phyloP scores from a whole-genome alignment of 2,329 filamentous ascomycete species.

The Mycosphaerella sp. region DNA sequence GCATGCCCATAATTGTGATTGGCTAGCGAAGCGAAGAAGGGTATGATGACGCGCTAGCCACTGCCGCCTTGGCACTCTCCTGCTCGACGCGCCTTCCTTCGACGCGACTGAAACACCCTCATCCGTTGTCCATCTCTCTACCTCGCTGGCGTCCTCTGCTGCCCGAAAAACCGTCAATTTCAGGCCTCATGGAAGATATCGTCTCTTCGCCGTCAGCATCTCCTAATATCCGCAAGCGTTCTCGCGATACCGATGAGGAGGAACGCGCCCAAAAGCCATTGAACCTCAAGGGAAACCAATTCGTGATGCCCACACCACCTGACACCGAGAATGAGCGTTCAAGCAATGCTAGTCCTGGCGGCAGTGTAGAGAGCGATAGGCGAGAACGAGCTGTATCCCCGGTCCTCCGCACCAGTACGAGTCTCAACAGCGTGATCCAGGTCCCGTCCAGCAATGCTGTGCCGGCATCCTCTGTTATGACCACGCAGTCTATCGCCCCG shows the following conservation, averaged over 20 bases:
- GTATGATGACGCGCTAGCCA: constrained; percentile 1
- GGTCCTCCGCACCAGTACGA: constrained; percentile 29
- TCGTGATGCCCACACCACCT: constrained; percentile 32
- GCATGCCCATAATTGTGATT: too few species aligned
- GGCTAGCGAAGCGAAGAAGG: too few species aligned
- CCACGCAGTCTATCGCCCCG: constrained; percentile 4
- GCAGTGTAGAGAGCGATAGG: constrained; percentile 10
- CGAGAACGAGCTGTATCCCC: constrained; percentile 27
- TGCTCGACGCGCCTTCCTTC: constrained; percentile 4
- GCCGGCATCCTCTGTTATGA: constrained; percentile 9
- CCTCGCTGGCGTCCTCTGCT: not conserved
- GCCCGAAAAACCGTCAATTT: not conserved
- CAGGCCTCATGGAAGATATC: constrained; percentile 28
- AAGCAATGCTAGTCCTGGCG: constrained; percentile 27
- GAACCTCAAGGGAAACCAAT: constrained; percentile 32
- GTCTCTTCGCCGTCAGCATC: constrained; percentile 25
- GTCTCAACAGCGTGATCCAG: constrained; percentile 31
- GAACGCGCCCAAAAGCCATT: constrained; percentile 26
- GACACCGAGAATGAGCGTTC: constrained; percentile 28
- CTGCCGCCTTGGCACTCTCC: constrained; percentile 1
- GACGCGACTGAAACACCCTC: not conserved
- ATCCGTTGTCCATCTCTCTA: not conserved
- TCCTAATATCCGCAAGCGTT: constrained; percentile 25
- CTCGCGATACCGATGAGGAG: constrained; percentile 20
- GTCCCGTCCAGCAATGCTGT: constrained; percentile 15